These are phyloP conservation scores for Nakazawaea wickerhamii DNA, from an alignment of 805 yeast species.

Conservation along the genomic window DNA sequence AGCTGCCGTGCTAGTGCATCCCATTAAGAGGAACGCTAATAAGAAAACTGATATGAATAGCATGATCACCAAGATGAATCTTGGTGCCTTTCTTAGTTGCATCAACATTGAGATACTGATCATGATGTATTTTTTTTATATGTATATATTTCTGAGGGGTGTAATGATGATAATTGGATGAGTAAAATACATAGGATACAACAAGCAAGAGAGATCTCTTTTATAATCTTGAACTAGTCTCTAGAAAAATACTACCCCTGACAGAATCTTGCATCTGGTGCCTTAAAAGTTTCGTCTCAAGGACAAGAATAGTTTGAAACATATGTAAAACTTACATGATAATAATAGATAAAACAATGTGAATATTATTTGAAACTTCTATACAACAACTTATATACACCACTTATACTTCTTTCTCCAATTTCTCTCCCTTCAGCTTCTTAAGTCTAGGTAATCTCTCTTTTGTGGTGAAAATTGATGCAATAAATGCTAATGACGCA, in stretches of 20 bases:
- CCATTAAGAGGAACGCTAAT: conserved; percentile 49
- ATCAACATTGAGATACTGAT: conserved; percentile 1
- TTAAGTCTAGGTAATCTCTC: conserved; percentile 32
- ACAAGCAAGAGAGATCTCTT: neutral
- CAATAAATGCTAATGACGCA: conserved; percentile 27
- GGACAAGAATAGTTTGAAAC: neutral
- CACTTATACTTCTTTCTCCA: conserved; percentile 8
- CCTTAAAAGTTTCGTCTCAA: neutral
- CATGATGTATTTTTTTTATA: neutral
- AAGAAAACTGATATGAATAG: conserved; percentile 45
- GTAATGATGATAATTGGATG: neutral
- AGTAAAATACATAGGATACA: too few species aligned
- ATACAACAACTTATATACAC: neutral
- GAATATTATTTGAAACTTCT: neutral
- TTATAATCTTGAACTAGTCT: neutral
- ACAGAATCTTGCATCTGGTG: neutral
- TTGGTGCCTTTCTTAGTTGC: conserved; percentile 34
- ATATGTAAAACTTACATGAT: neutral
- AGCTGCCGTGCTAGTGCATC: conserved; percentile 38
- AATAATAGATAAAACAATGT: neutral
- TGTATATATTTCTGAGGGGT: neutral
- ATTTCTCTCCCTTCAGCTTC: conserved; percentile 17
- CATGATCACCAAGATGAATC: conserved; percentile 32
- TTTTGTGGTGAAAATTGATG: conserved; percentile 34
- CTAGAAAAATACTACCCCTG: neutral